Evolutionary conservation across 129 eudicot species (phyloP), one percentile per base, ranked within the genome.

Genomic region (Flaveria robusta): DNA sequence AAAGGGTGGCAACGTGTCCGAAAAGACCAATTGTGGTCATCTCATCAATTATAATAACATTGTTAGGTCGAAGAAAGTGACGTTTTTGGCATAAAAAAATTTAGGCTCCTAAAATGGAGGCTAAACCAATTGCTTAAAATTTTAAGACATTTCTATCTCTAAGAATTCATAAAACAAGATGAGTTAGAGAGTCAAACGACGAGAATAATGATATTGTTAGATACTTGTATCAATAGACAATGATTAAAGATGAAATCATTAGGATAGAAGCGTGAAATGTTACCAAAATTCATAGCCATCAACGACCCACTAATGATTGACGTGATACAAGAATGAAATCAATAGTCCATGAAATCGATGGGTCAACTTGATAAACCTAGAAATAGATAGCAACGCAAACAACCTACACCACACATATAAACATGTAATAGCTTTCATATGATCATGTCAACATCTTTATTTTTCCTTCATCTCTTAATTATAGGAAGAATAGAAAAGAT

Each of bases 11-110:
- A 20, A 78, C 82, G 82, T 70, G 82, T 70, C 47, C 65, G 55
- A 24, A 22, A 68, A 68, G 54, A 34, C 7, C n/a, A 46, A 29
- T 46, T 13, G 60, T n/a, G 16, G 76, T 46, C 42, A 47, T 56
- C 69, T 74, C 10, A 16, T 45, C 2, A 68, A 45, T 69, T 43
- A 69, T 69, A 45, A 77, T 43, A 68, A 29, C 37, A 46, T 20
- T 56, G 75, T 69, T 70, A 78, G 82, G 82, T 78, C 41, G 39
- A 56, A 45, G 82, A 59, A 60, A 70, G 50, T 18, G 65, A 78
- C 46, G 27, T 51, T 59, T 56, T 19, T 68, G 59, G 37, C 16
- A 42, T 41, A 16, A n/a, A 54, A 24, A n/a, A n/a, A n/a, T n/a
- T n/a, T n/a, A n/a, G n/a, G n/a, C n/a, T n/a, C n/a, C n/a, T n/a